These are phyloP conservation scores for Lepidium africanum DNA, from an alignment of 345 rosid genomes.

Conservation along the genomic window DNA sequence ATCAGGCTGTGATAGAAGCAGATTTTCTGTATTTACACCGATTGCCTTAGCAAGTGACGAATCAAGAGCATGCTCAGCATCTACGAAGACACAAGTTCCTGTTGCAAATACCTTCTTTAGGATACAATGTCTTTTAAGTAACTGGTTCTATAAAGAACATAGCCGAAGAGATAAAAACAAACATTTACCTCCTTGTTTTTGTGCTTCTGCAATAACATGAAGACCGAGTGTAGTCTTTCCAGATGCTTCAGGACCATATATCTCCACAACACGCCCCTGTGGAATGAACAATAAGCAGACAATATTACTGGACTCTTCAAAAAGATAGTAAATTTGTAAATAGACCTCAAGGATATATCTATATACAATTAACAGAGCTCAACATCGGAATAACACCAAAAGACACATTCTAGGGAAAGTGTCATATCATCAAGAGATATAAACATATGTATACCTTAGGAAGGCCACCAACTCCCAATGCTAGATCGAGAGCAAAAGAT, in stretches of 20 bases:
- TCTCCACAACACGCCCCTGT: constrained; percentile 97
- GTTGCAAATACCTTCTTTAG: neutral
- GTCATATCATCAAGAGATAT: neutral
- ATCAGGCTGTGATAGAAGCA: constrained; percentile 96
- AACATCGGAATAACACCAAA: neutral
- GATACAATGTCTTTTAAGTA: neutral
- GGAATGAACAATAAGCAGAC: neutral
- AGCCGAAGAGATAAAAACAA: neutral
- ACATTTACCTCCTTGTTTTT: constrained; percentile 80
- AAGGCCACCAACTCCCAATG: constrained; percentile 86
- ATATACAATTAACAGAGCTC: neutral
- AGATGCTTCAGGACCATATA: constrained; percentile 99
- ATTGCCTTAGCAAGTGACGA: constrained; percentile 71
- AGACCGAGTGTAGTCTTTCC: constrained; percentile 97
- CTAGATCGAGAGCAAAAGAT: constrained; percentile 76
- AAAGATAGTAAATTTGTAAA: neutral
- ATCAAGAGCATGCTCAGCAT: constrained; percentile 99
- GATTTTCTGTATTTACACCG: constrained; percentile 86
- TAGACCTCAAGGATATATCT: neutral
- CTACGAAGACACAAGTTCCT: constrained; percentile 92
- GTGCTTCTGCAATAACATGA: constrained; percentile 97
- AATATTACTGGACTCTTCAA: neutral
- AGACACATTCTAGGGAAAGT: neutral
- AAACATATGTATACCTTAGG: constrained; percentile 62
- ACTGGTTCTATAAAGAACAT: neutral